Base-by-base conservation (phyloP, 83 land plant species). In the Isoetes engelmannii region DNA sequence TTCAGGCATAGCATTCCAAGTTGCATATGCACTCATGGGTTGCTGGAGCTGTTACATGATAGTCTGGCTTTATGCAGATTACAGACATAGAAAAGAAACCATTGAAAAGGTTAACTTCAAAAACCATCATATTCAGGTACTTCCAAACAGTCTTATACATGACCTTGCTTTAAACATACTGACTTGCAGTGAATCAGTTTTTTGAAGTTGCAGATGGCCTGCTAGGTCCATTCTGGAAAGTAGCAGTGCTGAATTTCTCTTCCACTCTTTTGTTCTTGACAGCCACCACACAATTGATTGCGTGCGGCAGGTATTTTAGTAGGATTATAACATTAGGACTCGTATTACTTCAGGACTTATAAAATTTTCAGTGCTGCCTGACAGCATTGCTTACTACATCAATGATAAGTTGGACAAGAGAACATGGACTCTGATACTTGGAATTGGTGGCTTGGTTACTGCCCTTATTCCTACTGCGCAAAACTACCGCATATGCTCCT, bases 31-130 rank as follows among this genome's bases (percentile, higher is more conserved):
- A 0, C 4, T 87, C 0, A 41, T 89, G 55, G 91, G 95, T 0
- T 84, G 92, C 77, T 89, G 91, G 88, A 89, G 88, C 1, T 87
- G 92, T 21, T 89, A 87, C 44, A 78, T 89, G 20, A 85, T 89
- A 70, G 85, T 86, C 48, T 79, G 6, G 6, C 88, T 89, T 42
- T 89, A 89, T 69, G 68, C 86, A 12, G 95, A 89, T 74, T 89
- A 87, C 67, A 62, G 88, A 43, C 77, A 76, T 49, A 44, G 88
- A 6, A 89, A 87, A 72, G 95, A 89, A 80, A 28, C 37, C 2
- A 87, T 79, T 63, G 95, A 89, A 66, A 81, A 84, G 53, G 88
- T 85, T n/a, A 81, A 75, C 82, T 89, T 89, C 83, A 83, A 78
- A 45, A 87, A 83, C 68, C 91, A 89, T 66, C 86, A 83, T 58